Percentiles rank a stretch among this genome's conserved stretches.
Conservation (phyloP, 768 basidiomycete species). For the Tubosaeta sp. region DNA sequence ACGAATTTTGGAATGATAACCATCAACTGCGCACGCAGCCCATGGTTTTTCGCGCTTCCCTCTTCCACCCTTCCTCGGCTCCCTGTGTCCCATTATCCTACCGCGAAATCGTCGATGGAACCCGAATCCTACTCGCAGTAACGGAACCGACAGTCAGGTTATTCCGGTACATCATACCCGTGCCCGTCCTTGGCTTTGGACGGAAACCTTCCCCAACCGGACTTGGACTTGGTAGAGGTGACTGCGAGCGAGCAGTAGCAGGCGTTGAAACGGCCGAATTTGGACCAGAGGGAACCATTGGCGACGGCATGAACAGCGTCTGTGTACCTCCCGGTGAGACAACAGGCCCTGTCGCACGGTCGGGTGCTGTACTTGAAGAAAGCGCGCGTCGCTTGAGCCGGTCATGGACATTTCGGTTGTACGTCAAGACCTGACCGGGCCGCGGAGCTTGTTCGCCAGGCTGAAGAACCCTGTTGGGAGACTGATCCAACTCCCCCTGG, state of each 20-base stretch:
- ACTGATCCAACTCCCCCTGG: conserved; percentile 11
- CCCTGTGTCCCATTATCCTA: conserved; percentile 6
- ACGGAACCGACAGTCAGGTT: conserved; percentile 15
- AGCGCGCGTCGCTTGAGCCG: conserved; percentile 25
- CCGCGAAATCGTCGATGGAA: conserved; percentile 22
- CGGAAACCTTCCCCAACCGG: conserved; percentile 20
- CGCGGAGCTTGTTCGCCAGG: conserved; percentile 23
- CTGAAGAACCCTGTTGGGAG: conserved; percentile 10
- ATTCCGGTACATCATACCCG: conserved; percentile 64
- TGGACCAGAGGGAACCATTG: conserved; percentile 1
- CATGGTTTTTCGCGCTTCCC: neutral
- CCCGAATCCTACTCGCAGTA: conserved; percentile 38
- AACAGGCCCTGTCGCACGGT: conserved; percentile 3
- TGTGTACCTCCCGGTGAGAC: conserved; percentile 22
- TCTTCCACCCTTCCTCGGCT: neutral
- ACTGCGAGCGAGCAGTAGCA: conserved; percentile 14
- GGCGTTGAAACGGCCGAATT: conserved; percentile 12
- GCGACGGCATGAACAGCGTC: conserved; percentile 14
- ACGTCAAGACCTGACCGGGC: conserved; percentile 24
- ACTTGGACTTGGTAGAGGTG: conserved; percentile 16
- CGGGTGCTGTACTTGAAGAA: conserved; percentile 8
- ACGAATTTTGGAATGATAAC: conserved; percentile 6
- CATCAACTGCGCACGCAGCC: conserved; percentile 2
- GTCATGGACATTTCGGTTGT: conserved; percentile 35
- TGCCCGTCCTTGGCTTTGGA: conserved; percentile 58